Percentiles rank a stretch among this genome's conserved stretches.
These are phyloP conservation scores for Mytilinidion resinicola DNA, from an alignment of 495 filamentous ascomycete genomes.

Conservation along the genomic window DNA sequence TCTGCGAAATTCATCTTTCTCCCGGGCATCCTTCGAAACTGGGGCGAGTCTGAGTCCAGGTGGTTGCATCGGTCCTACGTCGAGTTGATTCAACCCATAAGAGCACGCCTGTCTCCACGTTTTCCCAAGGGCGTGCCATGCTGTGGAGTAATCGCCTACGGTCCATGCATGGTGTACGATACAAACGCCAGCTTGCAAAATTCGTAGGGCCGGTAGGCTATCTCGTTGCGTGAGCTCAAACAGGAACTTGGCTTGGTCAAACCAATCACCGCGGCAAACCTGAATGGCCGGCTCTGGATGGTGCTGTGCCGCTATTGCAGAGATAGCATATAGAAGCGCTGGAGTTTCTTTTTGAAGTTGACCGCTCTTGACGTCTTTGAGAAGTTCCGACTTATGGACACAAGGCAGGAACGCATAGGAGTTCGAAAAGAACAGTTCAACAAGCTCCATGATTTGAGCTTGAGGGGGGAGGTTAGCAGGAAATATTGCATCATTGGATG, in stretches of 20 bases:
- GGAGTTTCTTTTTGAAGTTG: conserved; percentile 10
- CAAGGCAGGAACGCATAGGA: conserved; percentile 13
- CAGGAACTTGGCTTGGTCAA: conserved; percentile 14
- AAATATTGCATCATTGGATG: neutral
- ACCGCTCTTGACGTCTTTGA: conserved; percentile 2
- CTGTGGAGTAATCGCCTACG: conserved; percentile 15
- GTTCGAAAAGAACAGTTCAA: conserved; percentile 14
- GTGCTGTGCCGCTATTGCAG: conserved; percentile 3
- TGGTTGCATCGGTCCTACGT: neutral
- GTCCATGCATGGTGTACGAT: conserved; percentile 9
- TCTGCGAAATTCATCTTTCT: conserved; percentile 17
- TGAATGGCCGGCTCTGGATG: conserved; percentile 13
- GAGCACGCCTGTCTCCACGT: conserved; percentile 19
- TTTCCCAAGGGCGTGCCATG: conserved; percentile 15
- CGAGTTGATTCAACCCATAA: conserved; percentile 14
- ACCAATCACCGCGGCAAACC: conserved; percentile 3
- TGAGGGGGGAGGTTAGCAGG: conserved; percentile 4
- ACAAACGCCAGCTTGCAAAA: conserved; percentile 12
- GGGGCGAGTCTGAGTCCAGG: neutral
- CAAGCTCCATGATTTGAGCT: conserved; percentile 8
- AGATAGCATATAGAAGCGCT: conserved; percentile 14
- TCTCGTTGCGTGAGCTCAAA: conserved; percentile 17
- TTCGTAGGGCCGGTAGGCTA: conserved; percentile 8
- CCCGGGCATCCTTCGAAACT: neutral
- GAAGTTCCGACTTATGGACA: conserved; percentile 12